Base-by-base conservation (phyloP, 2,329 filamentous ascomycete genomes). In the Xylaria sp. region DNA sequence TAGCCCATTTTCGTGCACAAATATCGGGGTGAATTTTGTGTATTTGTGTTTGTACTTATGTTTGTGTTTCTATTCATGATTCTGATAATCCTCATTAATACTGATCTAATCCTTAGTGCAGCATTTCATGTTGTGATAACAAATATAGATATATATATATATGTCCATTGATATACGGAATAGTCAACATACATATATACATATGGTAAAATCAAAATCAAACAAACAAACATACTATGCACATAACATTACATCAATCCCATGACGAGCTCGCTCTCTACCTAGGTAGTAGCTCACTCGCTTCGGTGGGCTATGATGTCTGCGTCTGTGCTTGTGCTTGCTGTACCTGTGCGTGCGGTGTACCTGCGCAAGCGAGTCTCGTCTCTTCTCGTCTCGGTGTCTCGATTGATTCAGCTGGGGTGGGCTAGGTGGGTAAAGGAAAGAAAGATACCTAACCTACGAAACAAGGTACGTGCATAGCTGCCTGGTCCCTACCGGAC, bases 281-380 rank as follows among this genome's bases (percentile, higher is more conserved):
- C 28, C 28, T 28, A 28, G 23, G 23, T 25, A 25, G 28, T 28
- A 28, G 28, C 28, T 44, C 23, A 44, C 28, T 57, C 37, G 55
- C 7, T 28, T 44, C 55, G 37, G 55, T n/a, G 12, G 37, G 55
- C 55, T 44, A 20, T 46, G 12, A 5, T 44, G 39, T 44, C 13
- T 44, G 39, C 5, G 15, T 46, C 18, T 18, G 41, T 46, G 41
- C 18, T 10, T 46, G 18, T 28, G 39, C 55, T 28, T n/a, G 28
- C 25, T 34, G 66, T 64, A 64, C 60, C 66, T 68, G 61, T 51
- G 41, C 39, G 39, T 15, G 61, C 55, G 55, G 55, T 37, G 66
- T 69, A 65, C 66, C 66, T 65, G 61, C 60, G 61, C 55, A 69
- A 65, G 66, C 56, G 50, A 69, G 31, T 28, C 31, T 37, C 52